A percentile compares a stretch with the other conserved stretches of the same genome.
Conservation (phyloP, 495 filamentous ascomycete species). For the Achaetomiella virescens region DNA sequence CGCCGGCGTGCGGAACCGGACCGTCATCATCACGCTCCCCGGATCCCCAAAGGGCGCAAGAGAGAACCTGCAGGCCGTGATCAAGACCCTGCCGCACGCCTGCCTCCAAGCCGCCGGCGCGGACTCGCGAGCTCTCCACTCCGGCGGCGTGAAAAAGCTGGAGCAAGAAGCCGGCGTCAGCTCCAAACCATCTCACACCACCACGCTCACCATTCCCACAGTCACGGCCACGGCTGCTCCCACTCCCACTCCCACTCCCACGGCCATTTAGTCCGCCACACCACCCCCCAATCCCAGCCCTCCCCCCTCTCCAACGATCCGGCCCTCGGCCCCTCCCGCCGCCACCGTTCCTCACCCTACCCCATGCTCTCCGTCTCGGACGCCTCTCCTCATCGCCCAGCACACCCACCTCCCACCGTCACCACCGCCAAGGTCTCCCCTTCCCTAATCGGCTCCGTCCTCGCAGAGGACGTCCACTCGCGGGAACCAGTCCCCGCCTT, state of each 20-base stretch:
- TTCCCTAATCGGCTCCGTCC: constrained; percentile 62
- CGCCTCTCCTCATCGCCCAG: constrained; percentile 64
- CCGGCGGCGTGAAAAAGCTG: constrained; percentile 72
- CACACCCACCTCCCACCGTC: constrained; percentile 54
- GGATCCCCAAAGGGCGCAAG: constrained; percentile 95
- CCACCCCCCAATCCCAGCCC: constrained; percentile 42
- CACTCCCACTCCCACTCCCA: constrained; percentile 58
- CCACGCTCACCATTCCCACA: constrained; percentile 32
- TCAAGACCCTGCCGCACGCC: constrained; percentile 88
- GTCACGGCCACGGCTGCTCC: constrained; percentile 49
- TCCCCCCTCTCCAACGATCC: constrained; percentile 74
- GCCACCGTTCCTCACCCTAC: constrained; percentile 82
- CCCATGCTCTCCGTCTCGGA: constrained; percentile 84
- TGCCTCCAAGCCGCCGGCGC: constrained; percentile 81
- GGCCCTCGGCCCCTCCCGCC: constrained; percentile 63
- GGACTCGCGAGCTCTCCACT: constrained; percentile 74
- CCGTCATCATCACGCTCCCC: constrained; percentile 83
- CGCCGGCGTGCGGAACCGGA: constrained; percentile 77
- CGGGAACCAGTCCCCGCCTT: constrained; percentile 83
- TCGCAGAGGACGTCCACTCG: constrained; percentile 78
- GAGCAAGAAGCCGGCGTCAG: constrained; percentile 68
- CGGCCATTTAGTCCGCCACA: constrained; percentile 63
- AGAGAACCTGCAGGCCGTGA: constrained; percentile 88
- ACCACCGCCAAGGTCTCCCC: constrained; percentile 54
- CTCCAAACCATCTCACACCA: constrained; percentile 10